These are phyloP conservation scores for Curvularia spicifera DNA, from an alignment of 2,329 filamentous ascomycete species.

Conservation along the genomic window DNA sequence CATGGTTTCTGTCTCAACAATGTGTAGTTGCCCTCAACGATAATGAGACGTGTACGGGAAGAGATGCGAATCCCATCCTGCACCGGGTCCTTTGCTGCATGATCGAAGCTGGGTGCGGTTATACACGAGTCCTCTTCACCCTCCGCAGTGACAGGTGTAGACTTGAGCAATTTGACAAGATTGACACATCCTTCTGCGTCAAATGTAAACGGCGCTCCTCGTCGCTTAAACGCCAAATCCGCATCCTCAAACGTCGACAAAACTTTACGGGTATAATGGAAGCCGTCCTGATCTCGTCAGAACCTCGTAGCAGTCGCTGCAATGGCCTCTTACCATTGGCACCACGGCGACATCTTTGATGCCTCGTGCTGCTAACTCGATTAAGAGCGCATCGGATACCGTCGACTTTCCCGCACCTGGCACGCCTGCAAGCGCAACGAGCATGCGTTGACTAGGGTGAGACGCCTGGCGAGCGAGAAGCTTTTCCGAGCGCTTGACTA, in stretches of 20 bases:
- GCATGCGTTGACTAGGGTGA: conserved; percentile 29
- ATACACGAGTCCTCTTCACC: conserved; percentile 25
- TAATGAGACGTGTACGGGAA: conserved; percentile 29
- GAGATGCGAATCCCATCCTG: conserved; percentile 27
- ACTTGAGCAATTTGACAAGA: conserved; percentile 25
- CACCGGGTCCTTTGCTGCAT: conserved; percentile 33
- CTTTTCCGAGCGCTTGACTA: conserved; percentile 27
- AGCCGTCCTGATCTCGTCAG: conserved; percentile 31
- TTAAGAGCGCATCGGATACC: conserved; percentile 30
- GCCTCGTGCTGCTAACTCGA: conserved; percentile 27
- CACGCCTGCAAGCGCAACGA: conserved; percentile 37
- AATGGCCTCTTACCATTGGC: conserved; percentile 29
- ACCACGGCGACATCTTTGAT: conserved; percentile 31
- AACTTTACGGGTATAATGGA: conserved; percentile 31
- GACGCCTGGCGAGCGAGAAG: conserved; percentile 29
- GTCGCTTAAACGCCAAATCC: conserved; percentile 29
- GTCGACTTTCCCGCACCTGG: conserved; percentile 39
- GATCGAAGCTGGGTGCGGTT: conserved; percentile 35
- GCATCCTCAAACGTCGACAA: conserved; percentile 29
- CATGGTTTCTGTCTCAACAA: conserved; percentile 32
- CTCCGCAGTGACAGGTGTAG: conserved; percentile 23
- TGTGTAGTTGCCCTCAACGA: conserved; percentile 38
- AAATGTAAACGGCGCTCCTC: conserved; percentile 38
- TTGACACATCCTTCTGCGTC: conserved; percentile 29
- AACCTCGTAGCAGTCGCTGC: neutral